A percentile compares a stretch with the other conserved stretches of the same genome.
Conservation (phyloP, 2,329 filamentous ascomycete genomes). For the Penicillium sp. region DNA sequence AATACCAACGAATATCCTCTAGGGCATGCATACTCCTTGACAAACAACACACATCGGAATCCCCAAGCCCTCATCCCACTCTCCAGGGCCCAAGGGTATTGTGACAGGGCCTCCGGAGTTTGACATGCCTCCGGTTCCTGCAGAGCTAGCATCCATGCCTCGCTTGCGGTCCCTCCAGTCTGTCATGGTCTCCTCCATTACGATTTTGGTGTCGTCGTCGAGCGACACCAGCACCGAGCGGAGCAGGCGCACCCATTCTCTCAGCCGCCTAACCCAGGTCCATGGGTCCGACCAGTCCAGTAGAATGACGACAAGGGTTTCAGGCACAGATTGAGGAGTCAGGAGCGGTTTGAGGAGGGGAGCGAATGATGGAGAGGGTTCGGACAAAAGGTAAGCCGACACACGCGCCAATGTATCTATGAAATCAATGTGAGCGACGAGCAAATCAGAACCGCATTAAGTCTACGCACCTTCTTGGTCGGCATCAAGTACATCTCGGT, state of each 20-base stretch:
- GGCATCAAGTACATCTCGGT: conserved; percentile 89
- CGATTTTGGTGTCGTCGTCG: conserved; percentile 73
- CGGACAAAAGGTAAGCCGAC: conserved; percentile 85
- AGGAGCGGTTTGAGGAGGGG: conserved; percentile 81
- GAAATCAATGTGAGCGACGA: conserved; percentile 4
- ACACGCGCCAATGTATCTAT: conserved; percentile 85
- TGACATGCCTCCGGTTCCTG: conserved; percentile 55
- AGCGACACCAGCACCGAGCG: conserved; percentile 74
- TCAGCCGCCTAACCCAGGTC: conserved; percentile 84
- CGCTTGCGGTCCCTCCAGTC: conserved; percentile 76
- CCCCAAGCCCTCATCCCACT: conserved; percentile 89
- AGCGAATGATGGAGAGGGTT: conserved; percentile 78
- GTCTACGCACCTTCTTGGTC: conserved; percentile 77
- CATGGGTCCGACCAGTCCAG: conserved; percentile 95
- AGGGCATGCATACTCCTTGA: conserved; percentile 69
- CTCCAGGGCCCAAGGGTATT: conserved; percentile 79
- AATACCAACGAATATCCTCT: not conserved
- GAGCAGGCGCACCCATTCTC: conserved; percentile 85
- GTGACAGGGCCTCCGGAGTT: conserved; percentile 67
- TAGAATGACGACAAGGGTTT: conserved; percentile 87
- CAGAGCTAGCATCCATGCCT: conserved; percentile 61
- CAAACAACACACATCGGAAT: conserved; percentile 92
- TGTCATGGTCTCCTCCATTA: conserved; percentile 83
- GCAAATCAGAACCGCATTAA: too few relatives aligned
- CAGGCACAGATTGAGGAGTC: conserved; percentile 78